Evolutionary conservation across 768 basidiomycete genomes (phyloP).

Genomic region (Lactarius pseudohatsudake): DNA sequence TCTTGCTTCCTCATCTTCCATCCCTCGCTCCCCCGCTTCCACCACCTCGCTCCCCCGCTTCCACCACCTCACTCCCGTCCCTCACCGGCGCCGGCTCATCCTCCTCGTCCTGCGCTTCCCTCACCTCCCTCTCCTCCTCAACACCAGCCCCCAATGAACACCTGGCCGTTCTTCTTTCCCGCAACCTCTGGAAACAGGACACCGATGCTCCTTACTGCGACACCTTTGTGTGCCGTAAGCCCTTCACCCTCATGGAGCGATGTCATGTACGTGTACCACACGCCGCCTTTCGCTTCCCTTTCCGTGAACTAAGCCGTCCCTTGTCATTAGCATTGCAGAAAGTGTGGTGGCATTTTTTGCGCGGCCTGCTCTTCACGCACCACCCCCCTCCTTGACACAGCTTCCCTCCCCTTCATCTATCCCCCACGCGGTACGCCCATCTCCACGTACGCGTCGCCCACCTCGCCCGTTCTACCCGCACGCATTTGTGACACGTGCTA

Average conservation of each 20-base stretch:
- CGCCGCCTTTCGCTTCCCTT: too few species aligned
- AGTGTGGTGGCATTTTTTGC: constrained; percentile 81
- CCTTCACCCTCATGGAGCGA: too few species aligned
- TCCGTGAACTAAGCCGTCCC: too few species aligned
- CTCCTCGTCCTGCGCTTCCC: constrained; percentile 29
- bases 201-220: constrained; percentile 32
- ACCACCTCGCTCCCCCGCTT: too few species aligned
- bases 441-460: constrained; percentile 51
- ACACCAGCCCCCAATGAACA: constrained; percentile 57
- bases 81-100: constrained; percentile 32
- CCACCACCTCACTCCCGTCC: constrained; percentile 30
- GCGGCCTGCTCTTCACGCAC: constrained; percentile 54
- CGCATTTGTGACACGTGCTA: constrained; percentile 74
- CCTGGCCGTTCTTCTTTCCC: constrained; percentile 71
- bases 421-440: constrained; percentile 55
- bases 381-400: constrained; percentile 71
- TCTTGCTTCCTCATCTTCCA: constrained; percentile 14
- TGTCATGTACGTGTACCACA: too few species aligned
- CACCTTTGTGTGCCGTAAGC: too few species aligned
- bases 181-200: constrained; percentile 77
- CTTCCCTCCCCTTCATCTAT: constrained; percentile 64
- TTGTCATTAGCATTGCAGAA: constrained; percentile 66
- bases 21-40: constrained; percentile 26
- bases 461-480: constrained; percentile 53
- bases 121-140: constrained; percentile 15